Evolutionary conservation across 2,329 filamentous ascomycete species (phyloP), one percentile per base, ranked within the genome.

Genomic region (Trichoderma afroharzianum): DNA sequence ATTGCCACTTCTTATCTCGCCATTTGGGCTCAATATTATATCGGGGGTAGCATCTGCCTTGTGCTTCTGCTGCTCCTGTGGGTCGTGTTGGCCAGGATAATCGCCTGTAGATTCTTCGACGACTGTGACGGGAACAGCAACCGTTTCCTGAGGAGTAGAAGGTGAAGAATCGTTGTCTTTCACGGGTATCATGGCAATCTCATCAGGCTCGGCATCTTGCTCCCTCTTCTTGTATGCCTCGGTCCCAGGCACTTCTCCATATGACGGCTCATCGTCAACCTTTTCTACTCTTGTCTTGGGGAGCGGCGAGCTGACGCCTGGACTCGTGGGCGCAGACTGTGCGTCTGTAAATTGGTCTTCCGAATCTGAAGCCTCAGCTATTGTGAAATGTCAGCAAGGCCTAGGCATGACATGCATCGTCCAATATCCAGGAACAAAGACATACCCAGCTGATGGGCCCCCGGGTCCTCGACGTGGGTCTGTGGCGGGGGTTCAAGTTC

Each of bases 311-410:
- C 78, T 80, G 53, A 79, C 76, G 6, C 79, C 81, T 9, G 81
- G 83, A 78, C 80, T 87, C 75, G 76, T 80, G 71, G 78, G 83
- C 70, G 80, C 85, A 39, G 88, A 90, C 69, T 87, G 87, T 39
- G 90, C 90, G 78, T 92, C 90, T 64, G 88, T 91, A 80, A 91
- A 92, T 81, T 92, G 90, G 75, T 92, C 90, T 59, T 92, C 90
- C 32, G 88, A 91, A 73, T 91, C 90, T 63, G 89, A 90, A 33
- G 83, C 84, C 72, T 87, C 87, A 81, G 79, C 80, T 80, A 57
- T 43, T 26, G 28, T 43, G 39, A 67, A 36, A 67, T 66, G 75
- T 81, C 74, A 82, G 78, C 70, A 73, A 58, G 28, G 18, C 32
- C 33, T 21, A 12, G 24, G 57, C 30, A 53, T 50, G 2, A n/a